These are phyloP conservation scores for Aspergillus fumigatiaffinis DNA, from an alignment of 2,329 filamentous ascomycete species.

Conservation along the genomic window DNA sequence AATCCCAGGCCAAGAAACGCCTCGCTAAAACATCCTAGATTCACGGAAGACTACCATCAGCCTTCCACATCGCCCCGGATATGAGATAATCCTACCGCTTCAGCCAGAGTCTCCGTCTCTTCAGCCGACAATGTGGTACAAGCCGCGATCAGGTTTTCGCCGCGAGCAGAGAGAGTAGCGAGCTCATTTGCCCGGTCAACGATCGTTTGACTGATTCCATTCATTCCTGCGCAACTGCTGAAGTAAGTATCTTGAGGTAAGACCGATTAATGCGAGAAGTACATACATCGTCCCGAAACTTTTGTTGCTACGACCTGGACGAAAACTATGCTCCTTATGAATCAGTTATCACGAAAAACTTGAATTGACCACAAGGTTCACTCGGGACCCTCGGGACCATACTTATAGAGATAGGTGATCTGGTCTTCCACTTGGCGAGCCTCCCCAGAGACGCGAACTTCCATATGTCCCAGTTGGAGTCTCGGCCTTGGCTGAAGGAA, in stretches of 20 bases:
- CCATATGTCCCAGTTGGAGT: slow-evolving; percentile 57
- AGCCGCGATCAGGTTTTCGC: slow-evolving; percentile 70
- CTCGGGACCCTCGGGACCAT: no score
- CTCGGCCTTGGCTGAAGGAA: slow-evolving; percentile 46
- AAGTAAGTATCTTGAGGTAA: background rate
- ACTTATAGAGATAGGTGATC: slow-evolving; percentile 66
- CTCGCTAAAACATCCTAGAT: slow-evolving; percentile 16
- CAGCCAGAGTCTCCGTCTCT: slow-evolving; percentile 64
- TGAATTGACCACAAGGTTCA: no score
- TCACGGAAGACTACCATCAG: background rate
- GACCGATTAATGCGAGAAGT: background rate
- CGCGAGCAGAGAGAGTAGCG: slow-evolving; percentile 61
- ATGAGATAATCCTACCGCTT: slow-evolving; percentile 51
- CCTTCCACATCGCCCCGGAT: background rate
- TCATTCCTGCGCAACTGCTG: slow-evolving; percentile 71
- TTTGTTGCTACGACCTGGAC: slow-evolving; percentile 64
- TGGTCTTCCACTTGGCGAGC: slow-evolving; percentile 48
- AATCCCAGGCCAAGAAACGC: slow-evolving; percentile 12
- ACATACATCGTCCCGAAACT: slow-evolving; percentile 72
- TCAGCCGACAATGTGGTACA: slow-evolving; percentile 64
- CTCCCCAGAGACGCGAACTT: slow-evolving; percentile 45
- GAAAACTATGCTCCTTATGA: slow-evolving; percentile 37
- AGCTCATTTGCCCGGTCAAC: slow-evolving; percentile 74
- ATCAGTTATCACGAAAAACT: no score
- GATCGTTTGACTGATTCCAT: slow-evolving; percentile 70